Base-by-base conservation (phyloP, 495 filamentous ascomycete genomes). In the Apodospora peruviana region DNA sequence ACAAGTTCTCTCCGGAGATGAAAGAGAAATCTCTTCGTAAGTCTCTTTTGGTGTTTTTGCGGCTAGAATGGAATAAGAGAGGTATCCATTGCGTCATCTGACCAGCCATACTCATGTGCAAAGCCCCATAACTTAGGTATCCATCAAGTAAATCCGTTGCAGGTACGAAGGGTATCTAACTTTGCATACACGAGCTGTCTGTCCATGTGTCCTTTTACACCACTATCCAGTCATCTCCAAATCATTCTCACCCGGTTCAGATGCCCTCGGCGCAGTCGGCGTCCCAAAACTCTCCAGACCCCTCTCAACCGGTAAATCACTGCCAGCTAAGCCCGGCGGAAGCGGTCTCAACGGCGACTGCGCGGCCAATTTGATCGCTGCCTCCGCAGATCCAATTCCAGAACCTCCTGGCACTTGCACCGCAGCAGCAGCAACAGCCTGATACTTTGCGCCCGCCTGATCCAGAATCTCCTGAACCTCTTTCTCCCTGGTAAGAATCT, bases 401-500 rank as follows among this genome's bases (percentile, higher is more conserved):
- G 63, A 8, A 66, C 60, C 10, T 52, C 65, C 21, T 69, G 68
- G 64, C 88, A 94, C 49, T 83, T 79, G 44, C 14, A 32, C 27
- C 27, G 27, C 7, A 32, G 27, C 27, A 32, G 7, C 27, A 32
- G 27, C 14, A 32, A 32, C 59, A 12, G 53, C 65, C 16, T 71
- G 67, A 65, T 90, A 95, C 48, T 84, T 80, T 43, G 87, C 87
- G 0, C 87, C 88, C 0, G 90, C 86, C 61, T 94, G 86, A 60
- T 85, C 85, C 45, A 97, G 73, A 48, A 91, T 69, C 23, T 74
- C 75, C 67, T 96, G 90, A 4, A 96, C 85, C 69, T 91, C 87
- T 17, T 77, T 79, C 68, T 96, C 86, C 29, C 89, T 73, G 39
- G 76, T 67, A n/a, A 76, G 66, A 48, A 95, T 88, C 29, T 87